A percentile compares a stretch with the other conserved stretches of the same genome.
These are phyloP conservation scores for Fusarium neocosmosporiellum DNA, from an alignment of 2,329 filamentous ascomycete species.

Conservation along the genomic window DNA sequence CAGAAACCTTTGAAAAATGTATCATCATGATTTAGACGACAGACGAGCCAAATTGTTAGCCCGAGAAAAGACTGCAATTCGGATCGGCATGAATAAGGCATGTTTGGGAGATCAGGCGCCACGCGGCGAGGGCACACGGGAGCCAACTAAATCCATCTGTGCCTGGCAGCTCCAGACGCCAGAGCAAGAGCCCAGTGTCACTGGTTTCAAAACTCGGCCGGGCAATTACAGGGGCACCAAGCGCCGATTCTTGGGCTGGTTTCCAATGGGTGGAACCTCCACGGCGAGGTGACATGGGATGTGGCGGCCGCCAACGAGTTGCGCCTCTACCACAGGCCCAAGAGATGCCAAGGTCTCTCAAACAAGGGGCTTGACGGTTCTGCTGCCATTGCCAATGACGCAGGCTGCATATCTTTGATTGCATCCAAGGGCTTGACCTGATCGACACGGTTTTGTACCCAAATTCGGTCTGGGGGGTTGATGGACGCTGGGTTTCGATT, in stretches of 20 bases:
- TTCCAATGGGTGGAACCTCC: constrained; percentile 35
- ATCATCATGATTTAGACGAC: constrained; percentile 10
- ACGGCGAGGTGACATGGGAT: constrained; percentile 27
- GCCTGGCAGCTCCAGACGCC: constrained; percentile 32
- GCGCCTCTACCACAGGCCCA: constrained; percentile 4
- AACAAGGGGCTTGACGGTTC: constrained; percentile 17
- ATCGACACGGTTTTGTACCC: constrained; percentile 6
- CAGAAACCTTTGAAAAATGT: constrained; percentile 12
- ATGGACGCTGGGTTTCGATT: constrained; percentile 12
- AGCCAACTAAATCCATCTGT: constrained; percentile 34
- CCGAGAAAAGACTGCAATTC: constrained; percentile 27
- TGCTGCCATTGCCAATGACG: constrained; percentile 16
- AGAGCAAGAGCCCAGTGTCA: constrained; percentile 26
- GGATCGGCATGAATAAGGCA: constrained; percentile 24
- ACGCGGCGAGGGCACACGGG: constrained; percentile 10
- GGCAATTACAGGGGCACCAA: constrained; percentile 32
- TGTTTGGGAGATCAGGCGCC: constrained; percentile 19
- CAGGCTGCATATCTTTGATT: constrained; percentile 3
- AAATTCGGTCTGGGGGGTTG: constrained; percentile 15
- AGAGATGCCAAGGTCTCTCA: constrained; percentile 1
- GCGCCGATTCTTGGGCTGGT: constrained; percentile 35
- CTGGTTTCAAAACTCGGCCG: constrained; percentile 35
- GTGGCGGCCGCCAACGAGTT: constrained; percentile 25
- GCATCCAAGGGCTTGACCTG: not conserved
- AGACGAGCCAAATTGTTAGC: constrained; percentile 2